Conservation (phyloP, 306 rosid species). For the Cotoneaster glaucophyllus region DNA sequence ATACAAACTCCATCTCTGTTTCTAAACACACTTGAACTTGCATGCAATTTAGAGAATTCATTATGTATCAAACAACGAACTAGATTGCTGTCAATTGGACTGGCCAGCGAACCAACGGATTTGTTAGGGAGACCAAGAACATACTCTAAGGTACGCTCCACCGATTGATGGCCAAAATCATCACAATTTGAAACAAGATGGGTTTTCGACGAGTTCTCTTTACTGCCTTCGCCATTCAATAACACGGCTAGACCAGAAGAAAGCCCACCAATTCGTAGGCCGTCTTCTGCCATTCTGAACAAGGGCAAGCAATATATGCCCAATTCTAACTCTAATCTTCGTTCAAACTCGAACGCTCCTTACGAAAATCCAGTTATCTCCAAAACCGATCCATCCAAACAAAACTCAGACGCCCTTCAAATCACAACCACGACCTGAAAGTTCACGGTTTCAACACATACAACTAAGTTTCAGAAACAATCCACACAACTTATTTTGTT, state of each 20-base stretch:
- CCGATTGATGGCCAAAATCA: slow-evolving; percentile 67
- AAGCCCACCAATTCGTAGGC: slow-evolving; percentile 70
- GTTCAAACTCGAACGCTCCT: slow-evolving; percentile 22
- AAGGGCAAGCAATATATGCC: slow-evolving; percentile 26
- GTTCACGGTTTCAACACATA: slow-evolving; percentile 2
- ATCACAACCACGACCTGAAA: slow-evolving; percentile 30
- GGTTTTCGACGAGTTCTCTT: slow-evolving; percentile 46
- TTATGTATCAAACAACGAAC: slow-evolving; percentile 50
- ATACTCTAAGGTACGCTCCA: slow-evolving; percentile 80
- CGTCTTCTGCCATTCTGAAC: slow-evolving; percentile 63
- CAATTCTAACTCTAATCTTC: slow-evolving; percentile 21
- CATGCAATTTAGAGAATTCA: slow-evolving; percentile 37
- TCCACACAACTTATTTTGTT: not conserved
- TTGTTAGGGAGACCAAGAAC: slow-evolving; percentile 81
- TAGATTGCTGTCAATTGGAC: slow-evolving; percentile 42
- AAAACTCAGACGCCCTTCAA: slow-evolving; percentile 21
- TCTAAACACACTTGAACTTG: slow-evolving; percentile 13
- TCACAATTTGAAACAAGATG: slow-evolving; percentile 74
- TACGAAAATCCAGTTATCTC: not conserved
- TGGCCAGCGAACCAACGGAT: slow-evolving; percentile 47
- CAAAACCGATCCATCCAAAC: slow-evolving; percentile 14
- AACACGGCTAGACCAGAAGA: slow-evolving; percentile 92
- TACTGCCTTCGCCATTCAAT: slow-evolving; percentile 52
- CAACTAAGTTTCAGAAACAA: slow-evolving; percentile 10
- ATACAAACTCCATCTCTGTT: slow-evolving; percentile 47